A percentile compares a stretch with the other conserved stretches of the same genome.
phyloP scores from a whole-genome alignment of 768 basidiomycete genomes.

The Calocybe gangraenosa region DNA sequence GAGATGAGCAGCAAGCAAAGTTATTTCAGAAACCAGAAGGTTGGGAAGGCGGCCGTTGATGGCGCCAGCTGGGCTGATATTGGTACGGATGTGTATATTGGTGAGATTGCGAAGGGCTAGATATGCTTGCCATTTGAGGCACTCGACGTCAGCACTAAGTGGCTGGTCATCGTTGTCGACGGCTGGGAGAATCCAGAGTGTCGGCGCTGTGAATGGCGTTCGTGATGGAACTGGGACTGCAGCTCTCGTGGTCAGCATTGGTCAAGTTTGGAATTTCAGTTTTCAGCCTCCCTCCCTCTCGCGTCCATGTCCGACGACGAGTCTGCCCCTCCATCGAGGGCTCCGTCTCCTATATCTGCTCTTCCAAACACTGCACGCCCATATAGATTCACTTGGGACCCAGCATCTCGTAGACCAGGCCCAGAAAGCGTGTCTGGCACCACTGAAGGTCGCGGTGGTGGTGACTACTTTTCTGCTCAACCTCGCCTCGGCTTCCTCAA shows the following conservation, averaged over 20 bases:
- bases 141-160: slow-evolving; percentile 80
- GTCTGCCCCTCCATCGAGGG: slow-evolving; percentile 50
- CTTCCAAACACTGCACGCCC: slow-evolving; percentile 47
- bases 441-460: slow-evolving; percentile 55
- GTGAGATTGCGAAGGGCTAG: slow-evolving; percentile 61
- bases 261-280: slow-evolving; percentile 26
- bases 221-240: slow-evolving; percentile 35
- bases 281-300: neutral
- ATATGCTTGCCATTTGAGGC: slow-evolving; percentile 89
- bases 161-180: slow-evolving; percentile 18
- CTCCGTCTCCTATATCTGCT: slow-evolving; percentile 48
- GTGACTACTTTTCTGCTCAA: slow-evolving; percentile 55
- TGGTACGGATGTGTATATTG: slow-evolving; percentile 55
- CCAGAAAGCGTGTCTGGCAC: slow-evolving; percentile 75
- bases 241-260: slow-evolving; percentile 41
- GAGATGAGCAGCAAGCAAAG: slow-evolving; percentile 58
- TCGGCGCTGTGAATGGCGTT: slow-evolving; percentile 26
- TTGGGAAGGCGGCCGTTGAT: slow-evolving; percentile 67
- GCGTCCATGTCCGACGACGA: slow-evolving; percentile 39
- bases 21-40: slow-evolving; percentile 50
- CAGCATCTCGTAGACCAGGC: slow-evolving; percentile 48
- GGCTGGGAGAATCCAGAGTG: slow-evolving; percentile 62
- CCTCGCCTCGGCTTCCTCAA: slow-evolving; percentile 47
- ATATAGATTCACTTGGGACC: slow-evolving; percentile 78
- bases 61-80: slow-evolving; percentile 66